These are phyloP conservation scores for Yamadazyma membranifaciens DNA, from an alignment of 1,139 yeast species.

Conservation along the genomic window DNA sequence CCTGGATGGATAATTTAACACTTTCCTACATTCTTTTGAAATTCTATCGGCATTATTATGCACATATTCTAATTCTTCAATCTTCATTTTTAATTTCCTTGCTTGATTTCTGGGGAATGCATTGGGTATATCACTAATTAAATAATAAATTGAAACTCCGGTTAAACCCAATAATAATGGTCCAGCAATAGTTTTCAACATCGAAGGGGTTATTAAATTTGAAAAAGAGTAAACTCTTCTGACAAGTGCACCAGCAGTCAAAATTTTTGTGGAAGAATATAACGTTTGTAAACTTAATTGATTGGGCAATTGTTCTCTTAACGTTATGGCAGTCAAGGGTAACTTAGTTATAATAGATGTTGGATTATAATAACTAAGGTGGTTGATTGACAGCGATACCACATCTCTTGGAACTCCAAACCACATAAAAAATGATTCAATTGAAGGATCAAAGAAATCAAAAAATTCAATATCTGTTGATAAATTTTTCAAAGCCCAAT, in stretches of 20 bases:
- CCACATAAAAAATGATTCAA: slow-evolving; percentile 53
- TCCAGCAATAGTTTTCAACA: slow-evolving; percentile 33
- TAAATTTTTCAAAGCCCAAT: slow-evolving; percentile 58
- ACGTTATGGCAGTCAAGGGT: slow-evolving; percentile 30
- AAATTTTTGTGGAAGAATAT: slow-evolving; percentile 43
- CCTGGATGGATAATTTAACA: slow-evolving; percentile 76
- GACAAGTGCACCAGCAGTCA: slow-evolving; percentile 43
- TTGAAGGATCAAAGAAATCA: slow-evolving; percentile 78
- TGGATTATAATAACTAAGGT: slow-evolving; percentile 36
- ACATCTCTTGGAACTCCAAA: slow-evolving; percentile 39
- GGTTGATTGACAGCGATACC: slow-evolving; percentile 27
- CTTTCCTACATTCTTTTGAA: slow-evolving; percentile 78
- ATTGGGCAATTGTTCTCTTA: slow-evolving; percentile 36
- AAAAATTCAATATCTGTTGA: slow-evolving; percentile 56
- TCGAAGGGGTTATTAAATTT: slow-evolving; percentile 26
- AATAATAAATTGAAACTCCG: slow-evolving; percentile 61
- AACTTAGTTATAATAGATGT: slow-evolving; percentile 30
- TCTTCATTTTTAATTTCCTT: slow-evolving; percentile 60
- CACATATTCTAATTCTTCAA: slow-evolving; percentile 69
- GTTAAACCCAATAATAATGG: slow-evolving; percentile 54
- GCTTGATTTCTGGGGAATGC: slow-evolving; percentile 87
- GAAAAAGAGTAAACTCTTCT: slow-evolving; percentile 32
- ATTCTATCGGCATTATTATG: slow-evolving; percentile 77
- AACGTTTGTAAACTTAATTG: slow-evolving; percentile 43
- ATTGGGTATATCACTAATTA: slow-evolving; percentile 78